Evolutionary conservation across 768 basidiomycete genomes (phyloP), one percentile per base, ranked within the genome.

Genomic region (Russula earlei): DNA sequence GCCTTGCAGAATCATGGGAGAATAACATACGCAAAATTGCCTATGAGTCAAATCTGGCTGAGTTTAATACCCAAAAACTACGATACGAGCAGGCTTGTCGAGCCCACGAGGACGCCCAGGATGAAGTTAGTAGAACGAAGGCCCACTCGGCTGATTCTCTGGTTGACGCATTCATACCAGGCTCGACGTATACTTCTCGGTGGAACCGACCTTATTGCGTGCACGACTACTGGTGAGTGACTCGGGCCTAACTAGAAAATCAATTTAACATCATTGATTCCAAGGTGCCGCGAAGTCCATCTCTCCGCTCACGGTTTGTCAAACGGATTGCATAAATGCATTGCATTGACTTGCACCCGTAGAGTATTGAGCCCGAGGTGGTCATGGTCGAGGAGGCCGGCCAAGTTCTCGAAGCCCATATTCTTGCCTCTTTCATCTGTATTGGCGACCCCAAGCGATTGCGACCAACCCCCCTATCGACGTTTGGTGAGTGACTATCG

Each of bases 391-490:
- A 91, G 66, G 88, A 90, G 65, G 87, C 88, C 0, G 88, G 87
- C 0, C 87, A 91, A 68, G 84, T 89, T 1, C 74, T 90, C 27
- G 87, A 90, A 68, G 83, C 87, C 3, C 87, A 90, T 59, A 74
- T 89, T 15, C 67, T 89, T 5, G 78, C 77, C 3, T 78, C 75
- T 36, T 71, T 90, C 20, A 87, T 91, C 55, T 71, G 83, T 41
- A 88, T 90, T n/a, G 88, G 88, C 0, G 88, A 91, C 59, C 88
- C 87, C 6, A 72, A 78, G 2, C 88, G 90, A 67, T 73, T 91
- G 1, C 78, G 88, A 1, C 87, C 84, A 0, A 86, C 75, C 0
- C 57, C 75, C 0, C 57, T 88, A 43, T 79, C 80, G 33, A 85
- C 79, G 17, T 88, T 73, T 57, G 58, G 85, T 86, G 54, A 25